Evolutionary conservation across 1,139 yeast genomes (phyloP), one percentile per base, ranked within the genome.

Genomic region (Taiozyma sp.): DNA sequence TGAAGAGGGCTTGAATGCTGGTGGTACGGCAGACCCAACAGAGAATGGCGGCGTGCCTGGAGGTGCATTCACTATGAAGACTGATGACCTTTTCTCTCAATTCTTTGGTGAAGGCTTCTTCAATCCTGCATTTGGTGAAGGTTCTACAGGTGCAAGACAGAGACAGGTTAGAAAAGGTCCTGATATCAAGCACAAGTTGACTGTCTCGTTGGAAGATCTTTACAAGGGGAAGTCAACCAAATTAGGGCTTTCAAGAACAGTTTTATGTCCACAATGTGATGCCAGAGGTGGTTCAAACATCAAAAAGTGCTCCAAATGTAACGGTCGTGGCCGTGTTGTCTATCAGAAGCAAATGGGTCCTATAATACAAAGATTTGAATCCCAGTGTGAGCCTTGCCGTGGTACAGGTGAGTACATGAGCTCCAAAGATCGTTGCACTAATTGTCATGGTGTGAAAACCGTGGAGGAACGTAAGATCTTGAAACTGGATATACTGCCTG

Each of bases 401-500:
- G 80, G 79, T 1, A 47, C 65, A 2, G 79, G 80, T 2, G 56
- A 58, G 29, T 63, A 58, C 49, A 63, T 73, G 36, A 62, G 68
- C 1, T 57, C 61, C 1, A 58, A 62, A 28, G 73, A 71, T 50
- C 52, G 63, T 4, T 80, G 85, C 58, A 45, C 48, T 4, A 60
- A 57, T 1, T 80, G 85, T 57, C 62, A 65, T 27, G 77, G 79
- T 0, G 66, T 67, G 4, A 72, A 69, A 45, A 65, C 65, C 52
- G 58, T 71, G 23, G 70, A 76, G 50, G 79, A 72, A 39, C 72
- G 78, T 34, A 80, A 80, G 56, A 73, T 83, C 9, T 68, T 84
- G 43, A 74, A 75, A 50, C 75, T 84, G 8, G 68, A 69, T 24
- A 71, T 82, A 2, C 70, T 74, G 28, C 81, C 83, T 4, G 90